These are phyloP conservation scores for Aspergillus egyptiacus DNA, from an alignment of 495 filamentous ascomycete genomes.

Conservation along the genomic window DNA sequence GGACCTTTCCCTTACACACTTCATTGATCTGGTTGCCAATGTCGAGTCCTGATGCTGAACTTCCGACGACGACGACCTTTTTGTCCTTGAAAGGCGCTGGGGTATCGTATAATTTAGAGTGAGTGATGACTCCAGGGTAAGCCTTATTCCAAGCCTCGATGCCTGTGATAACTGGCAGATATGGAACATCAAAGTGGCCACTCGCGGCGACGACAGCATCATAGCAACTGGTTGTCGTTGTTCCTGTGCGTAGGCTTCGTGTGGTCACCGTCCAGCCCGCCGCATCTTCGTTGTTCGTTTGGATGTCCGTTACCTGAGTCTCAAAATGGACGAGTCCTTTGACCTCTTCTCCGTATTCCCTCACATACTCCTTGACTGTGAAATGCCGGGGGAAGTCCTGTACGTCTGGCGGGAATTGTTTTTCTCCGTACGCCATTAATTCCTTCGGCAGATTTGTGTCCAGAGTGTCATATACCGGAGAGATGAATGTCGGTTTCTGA, in stretches of 20 bases:
- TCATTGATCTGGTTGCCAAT: slow-evolving; percentile 67
- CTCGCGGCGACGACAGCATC: slow-evolving; percentile 82
- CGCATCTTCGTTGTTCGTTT: slow-evolving; percentile 10
- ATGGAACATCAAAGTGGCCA: slow-evolving; percentile 72
- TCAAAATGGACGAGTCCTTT: slow-evolving; percentile 48
- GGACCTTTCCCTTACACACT: slow-evolving; percentile 43
- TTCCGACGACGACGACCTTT: slow-evolving; percentile 73
- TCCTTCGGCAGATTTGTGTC: slow-evolving; percentile 83
- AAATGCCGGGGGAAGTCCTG: slow-evolving; percentile 69
- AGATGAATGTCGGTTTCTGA: slow-evolving; percentile 45
- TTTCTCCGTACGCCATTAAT: slow-evolving; percentile 76
- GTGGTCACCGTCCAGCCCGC: slow-evolving; percentile 51
- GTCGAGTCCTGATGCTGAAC: slow-evolving; percentile 72
- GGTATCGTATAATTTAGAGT: slow-evolving; percentile 74
- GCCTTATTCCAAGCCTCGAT: slow-evolving; percentile 49
- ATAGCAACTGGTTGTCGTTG: slow-evolving; percentile 32
- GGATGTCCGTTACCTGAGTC: slow-evolving; percentile 52
- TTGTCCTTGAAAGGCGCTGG: slow-evolving; percentile 53
- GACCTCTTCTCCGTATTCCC: slow-evolving; percentile 64
- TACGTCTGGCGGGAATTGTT: slow-evolving; percentile 51
- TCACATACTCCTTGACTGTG: slow-evolving; percentile 65
- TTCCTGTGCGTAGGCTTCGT: slow-evolving; percentile 39
- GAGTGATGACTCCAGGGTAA: slow-evolving; percentile 61
- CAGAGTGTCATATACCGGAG: slow-evolving; percentile 73
- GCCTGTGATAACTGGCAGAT: slow-evolving; percentile 59